phyloP scores from a whole-genome alignment of 2,329 filamentous ascomycete genomes.

The Colletotrichum sp. region DNA sequence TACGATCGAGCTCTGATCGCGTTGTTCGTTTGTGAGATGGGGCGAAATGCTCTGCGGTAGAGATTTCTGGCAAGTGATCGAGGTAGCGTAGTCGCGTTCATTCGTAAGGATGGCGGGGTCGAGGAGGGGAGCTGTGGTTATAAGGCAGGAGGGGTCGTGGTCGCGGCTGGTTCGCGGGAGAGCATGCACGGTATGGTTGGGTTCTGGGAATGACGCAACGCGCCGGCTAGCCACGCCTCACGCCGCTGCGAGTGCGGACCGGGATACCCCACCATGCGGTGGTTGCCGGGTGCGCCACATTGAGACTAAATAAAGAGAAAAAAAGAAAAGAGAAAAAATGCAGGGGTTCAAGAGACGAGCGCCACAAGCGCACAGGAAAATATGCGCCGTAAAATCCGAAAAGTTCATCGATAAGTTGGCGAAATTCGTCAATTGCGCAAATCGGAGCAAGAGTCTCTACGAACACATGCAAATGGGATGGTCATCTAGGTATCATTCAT shows the following conservation, averaged over 20 bases:
- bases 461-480: not conserved
- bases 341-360: not conserved
- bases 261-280: conserved; percentile 1
- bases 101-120: not conserved
- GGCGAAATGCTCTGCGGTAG: not conserved
- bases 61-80: not conserved
- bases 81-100: not conserved
- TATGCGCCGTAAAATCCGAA: not conserved
- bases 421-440: not conserved
- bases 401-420: not conserved
- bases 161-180: not conserved
- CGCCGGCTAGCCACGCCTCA: conserved; percentile 4
- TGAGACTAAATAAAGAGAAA: not conserved
- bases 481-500: conserved; percentile 22
- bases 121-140: not conserved
- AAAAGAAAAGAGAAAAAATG: not conserved
- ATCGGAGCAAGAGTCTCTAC: not conserved
- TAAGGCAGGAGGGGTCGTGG: not conserved
- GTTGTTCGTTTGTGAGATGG: not conserved
- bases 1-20: not conserved
- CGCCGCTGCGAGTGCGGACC: not conserved
- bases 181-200: conserved; percentile 10
- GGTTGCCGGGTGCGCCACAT: not conserved
- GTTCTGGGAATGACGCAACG: conserved; percentile 12
- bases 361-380: not conserved